Conservation (phyloP, 345 rosid species). For the Cardamine resedifolia region DNA sequence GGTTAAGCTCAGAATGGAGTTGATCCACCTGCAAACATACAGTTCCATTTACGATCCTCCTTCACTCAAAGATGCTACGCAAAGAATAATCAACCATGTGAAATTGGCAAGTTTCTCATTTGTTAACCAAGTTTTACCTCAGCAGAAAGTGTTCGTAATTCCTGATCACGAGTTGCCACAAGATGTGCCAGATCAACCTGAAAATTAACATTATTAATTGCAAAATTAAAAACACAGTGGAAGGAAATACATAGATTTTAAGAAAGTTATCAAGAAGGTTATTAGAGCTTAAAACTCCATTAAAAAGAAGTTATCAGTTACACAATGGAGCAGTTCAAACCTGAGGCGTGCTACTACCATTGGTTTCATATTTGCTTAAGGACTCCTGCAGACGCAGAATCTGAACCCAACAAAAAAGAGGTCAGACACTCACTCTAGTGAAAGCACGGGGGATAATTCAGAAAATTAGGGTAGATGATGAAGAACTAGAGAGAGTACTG, state of each 20-base stretch:
- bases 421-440: constrained; percentile 8
- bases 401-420: constrained; percentile 40
- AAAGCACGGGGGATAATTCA: too few relatives aligned
- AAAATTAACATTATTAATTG: constrained; percentile 7
- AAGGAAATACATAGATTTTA: neutral
- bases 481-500: neutral
- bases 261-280: constrained; percentile 1
- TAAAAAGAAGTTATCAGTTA: neutral
- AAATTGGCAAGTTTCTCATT: constrained; percentile 20
- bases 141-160: constrained; percentile 85
- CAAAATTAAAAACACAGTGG: neutral
- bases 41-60: neutral
- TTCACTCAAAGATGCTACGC: neutral
- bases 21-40: constrained; percentile 72
- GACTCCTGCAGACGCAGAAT: constrained; percentile 89
- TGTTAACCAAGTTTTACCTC: constrained; percentile 55
- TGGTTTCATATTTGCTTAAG: constrained; percentile 89
- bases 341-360: constrained; percentile 87
- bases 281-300: neutral
- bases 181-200: constrained; percentile 97
- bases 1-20: constrained; percentile 83
- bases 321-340: constrained; percentile 43
- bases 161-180: constrained; percentile 95
- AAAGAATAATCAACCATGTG: neutral
- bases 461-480: neutral